These are phyloP conservation scores for Acanthamoeba divionensis DNA, from an alignment of 208 protist genomes.

Conservation along the genomic window DNA sequence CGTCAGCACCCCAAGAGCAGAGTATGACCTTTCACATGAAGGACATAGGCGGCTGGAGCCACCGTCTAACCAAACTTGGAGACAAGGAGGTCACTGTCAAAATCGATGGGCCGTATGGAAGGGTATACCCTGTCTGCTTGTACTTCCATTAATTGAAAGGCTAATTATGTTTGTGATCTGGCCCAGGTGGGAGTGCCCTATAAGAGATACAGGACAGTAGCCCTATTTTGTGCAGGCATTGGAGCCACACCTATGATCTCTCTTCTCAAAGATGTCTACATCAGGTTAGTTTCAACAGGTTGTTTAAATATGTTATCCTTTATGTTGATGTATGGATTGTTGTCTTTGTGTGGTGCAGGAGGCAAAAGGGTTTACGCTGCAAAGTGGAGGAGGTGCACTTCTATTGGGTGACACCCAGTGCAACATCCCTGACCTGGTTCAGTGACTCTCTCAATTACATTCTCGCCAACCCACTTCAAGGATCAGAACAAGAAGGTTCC, in stretches of 20 bases:
- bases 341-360: neutral
- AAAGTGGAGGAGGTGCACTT: constrained; percentile 8
- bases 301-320: neutral
- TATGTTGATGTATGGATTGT: neutral
- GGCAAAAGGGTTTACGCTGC: neutral
- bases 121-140: neutral
- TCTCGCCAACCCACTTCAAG: neutral
- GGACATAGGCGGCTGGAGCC: constrained; percentile 21
- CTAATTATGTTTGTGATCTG: neutral
- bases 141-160: neutral
- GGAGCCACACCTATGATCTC: constrained; percentile 41
- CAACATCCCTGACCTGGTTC: neutral
- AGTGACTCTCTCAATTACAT: neutral
- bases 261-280: constrained; percentile 24
- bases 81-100: constrained; percentile 13
- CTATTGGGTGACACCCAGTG: neutral
- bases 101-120: constrained; percentile 16
- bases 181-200: neutral
- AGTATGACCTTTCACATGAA: constrained; percentile 12
- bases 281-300: neutral
- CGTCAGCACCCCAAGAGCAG: constrained; percentile 8
- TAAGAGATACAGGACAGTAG: neutral
- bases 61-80: neutral
- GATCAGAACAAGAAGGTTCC: no score
- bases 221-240: neutral